These are phyloP conservation scores for Curvularia sp. DNA, from an alignment of 2,329 filamentous ascomycete genomes.

Conservation along the genomic window DNA sequence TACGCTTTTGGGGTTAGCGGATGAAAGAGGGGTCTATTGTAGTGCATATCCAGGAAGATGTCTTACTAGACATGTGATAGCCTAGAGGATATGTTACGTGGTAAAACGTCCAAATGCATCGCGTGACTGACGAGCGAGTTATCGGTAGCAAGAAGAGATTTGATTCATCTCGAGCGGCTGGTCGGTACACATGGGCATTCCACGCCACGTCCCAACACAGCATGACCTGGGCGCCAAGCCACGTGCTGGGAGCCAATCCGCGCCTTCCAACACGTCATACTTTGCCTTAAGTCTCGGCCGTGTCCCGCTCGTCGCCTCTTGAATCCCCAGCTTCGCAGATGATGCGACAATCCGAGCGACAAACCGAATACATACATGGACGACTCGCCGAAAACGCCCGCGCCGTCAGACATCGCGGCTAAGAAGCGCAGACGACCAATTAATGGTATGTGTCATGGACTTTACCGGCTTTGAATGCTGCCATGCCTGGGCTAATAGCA, in stretches of 20 bases:
- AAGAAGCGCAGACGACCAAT: conserved; percentile 38
- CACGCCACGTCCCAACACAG: conserved; percentile 6
- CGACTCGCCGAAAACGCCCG: conserved; percentile 21
- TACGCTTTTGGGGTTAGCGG: conserved; percentile 2
- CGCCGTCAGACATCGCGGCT: conserved; percentile 18
- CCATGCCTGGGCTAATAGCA: conserved; percentile 12
- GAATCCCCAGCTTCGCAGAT: conserved; percentile 12
- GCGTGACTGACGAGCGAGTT: background rate
- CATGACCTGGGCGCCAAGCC: conserved; percentile 11
- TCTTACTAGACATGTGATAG: background rate
- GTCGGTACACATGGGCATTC: background rate
- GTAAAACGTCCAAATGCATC: background rate
- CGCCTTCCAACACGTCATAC: conserved; percentile 20
- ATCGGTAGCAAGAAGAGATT: background rate
- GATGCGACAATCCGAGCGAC: conserved; percentile 25
- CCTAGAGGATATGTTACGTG: background rate
- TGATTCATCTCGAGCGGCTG: conserved; percentile 1
- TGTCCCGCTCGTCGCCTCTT: conserved; percentile 15
- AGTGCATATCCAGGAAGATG: background rate
- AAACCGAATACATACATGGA: conserved; percentile 21
- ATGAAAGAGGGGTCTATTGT: background rate
- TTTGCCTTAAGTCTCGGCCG: conserved; percentile 21
- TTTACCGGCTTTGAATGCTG: conserved; percentile 1
- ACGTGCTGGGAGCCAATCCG: conserved; percentile 18
- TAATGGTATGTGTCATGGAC: conserved; percentile 30